phyloP scores from a whole-genome alignment of 352 stramenopile species.

The Phytopythium mirpurense region DNA sequence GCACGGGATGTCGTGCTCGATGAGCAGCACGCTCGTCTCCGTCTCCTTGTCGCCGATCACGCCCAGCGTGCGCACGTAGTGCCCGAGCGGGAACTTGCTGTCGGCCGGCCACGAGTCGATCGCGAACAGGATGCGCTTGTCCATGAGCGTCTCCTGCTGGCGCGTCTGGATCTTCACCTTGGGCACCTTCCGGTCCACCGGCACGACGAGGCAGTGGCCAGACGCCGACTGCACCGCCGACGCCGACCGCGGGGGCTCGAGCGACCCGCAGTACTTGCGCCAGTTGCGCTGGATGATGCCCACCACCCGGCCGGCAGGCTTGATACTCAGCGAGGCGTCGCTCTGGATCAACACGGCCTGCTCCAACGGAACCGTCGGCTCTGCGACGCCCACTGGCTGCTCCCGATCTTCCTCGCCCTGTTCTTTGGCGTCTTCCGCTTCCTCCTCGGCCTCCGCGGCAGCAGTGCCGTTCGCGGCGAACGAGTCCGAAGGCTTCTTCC shows the following conservation, averaged over 20 bases:
- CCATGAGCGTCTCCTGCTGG: conserved; percentile 87
- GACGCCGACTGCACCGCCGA: conserved; percentile 31
- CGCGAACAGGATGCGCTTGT: conserved; percentile 92
- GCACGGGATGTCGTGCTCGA: conserved; percentile 96
- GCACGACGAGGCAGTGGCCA: conserved; percentile 73
- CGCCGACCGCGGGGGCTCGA: conserved; percentile 69
- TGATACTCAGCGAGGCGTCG: conserved; percentile 39
- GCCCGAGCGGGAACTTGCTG: conserved; percentile 90
- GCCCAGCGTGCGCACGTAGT: conserved; percentile 97
- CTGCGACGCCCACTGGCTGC: conserved; percentile 36
- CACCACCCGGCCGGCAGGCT: conserved; percentile 81
- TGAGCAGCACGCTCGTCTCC: conserved; percentile 94
- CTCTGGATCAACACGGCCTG: conserved; percentile 53
- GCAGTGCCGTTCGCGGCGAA: conserved; percentile 45
- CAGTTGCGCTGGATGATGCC: conserved; percentile 93
- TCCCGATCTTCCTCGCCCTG: conserved; percentile 22
- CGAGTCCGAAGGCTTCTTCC: conserved; percentile 71
- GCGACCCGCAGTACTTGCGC: conserved; percentile 91
- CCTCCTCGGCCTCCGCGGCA: conserved; percentile 30
- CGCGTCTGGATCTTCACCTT: conserved; percentile 94
- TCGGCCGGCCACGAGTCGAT: conserved; percentile 94
- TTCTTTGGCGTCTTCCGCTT: conserved; percentile 28
- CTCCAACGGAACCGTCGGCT: conserved; percentile 63
- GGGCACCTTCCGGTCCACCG: conserved; percentile 87
- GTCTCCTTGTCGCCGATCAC: conserved; percentile 95